phyloP scores from a whole-genome alignment of 2,329 filamentous ascomycete species.

The Zasmidium cellare region DNA sequence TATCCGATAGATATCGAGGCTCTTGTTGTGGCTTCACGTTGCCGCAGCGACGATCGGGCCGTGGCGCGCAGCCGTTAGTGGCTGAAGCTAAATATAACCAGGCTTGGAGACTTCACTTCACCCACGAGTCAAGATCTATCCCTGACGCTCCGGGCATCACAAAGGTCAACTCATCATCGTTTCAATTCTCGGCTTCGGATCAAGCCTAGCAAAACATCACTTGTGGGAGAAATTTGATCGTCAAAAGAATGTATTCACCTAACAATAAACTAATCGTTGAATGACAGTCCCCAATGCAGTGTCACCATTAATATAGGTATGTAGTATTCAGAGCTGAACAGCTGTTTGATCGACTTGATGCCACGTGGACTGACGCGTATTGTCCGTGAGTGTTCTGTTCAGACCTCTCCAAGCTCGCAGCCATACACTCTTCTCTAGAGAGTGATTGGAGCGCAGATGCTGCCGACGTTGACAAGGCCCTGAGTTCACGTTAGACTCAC shows the following conservation, averaged over 20 bases:
- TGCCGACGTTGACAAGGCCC: slow-evolving; percentile 10
- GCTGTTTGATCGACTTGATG: background rate
- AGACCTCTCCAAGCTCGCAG: background rate
- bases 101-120: no score
- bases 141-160: background rate
- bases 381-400: background rate
- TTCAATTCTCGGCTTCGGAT: no score
- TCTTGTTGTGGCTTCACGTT: background rate
- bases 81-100: background rate
- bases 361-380: background rate
- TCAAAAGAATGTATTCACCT: background rate
- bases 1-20: background rate
- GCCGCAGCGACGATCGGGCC: background rate
- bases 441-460: slow-evolving; percentile 12
- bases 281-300: background rate
- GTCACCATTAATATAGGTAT: background rate
- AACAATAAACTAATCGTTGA: background rate
- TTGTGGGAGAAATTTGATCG: background rate
- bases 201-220: no score
- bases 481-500: background rate
- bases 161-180: no score
- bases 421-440: background rate
- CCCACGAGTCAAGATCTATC: background rate
- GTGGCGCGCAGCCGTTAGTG: background rate
- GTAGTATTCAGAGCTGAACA: background rate